A percentile compares a stretch with the other conserved stretches of the same genome.
Conservation (phyloP, 1,284 basidiomycete species). For the Baeospora myosura region DNA sequence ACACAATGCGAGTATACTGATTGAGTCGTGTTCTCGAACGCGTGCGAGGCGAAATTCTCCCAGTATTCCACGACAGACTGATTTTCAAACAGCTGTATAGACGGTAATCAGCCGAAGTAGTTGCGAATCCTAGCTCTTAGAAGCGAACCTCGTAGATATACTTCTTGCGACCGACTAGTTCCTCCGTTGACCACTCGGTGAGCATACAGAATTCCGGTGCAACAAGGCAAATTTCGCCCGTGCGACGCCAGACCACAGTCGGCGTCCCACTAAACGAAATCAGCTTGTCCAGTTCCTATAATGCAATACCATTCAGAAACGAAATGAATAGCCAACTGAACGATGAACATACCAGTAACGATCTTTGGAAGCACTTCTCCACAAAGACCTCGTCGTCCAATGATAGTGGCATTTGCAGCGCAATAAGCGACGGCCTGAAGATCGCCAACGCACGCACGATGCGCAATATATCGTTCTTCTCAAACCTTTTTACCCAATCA, state of each 20-base stretch:
- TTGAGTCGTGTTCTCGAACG: constrained; percentile 92
- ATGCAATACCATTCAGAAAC: constrained; percentile 8
- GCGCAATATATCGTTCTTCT: constrained; percentile 91
- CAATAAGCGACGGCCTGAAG: constrained; percentile 91
- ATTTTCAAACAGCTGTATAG: constrained; percentile 72
- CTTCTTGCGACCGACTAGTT: constrained; percentile 72
- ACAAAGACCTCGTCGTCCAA: constrained; percentile 93
- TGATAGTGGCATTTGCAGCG: constrained; percentile 90
- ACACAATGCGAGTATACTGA: constrained; percentile 91
- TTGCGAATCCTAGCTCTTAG: constrained; percentile 12
- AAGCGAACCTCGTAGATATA: constrained; percentile 93
- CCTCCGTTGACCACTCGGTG: constrained; percentile 82
- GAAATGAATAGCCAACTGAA: constrained; percentile 14
- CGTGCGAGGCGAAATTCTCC: constrained; percentile 91
- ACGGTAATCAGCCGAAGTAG: constrained; percentile 12
- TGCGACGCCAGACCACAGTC: constrained; percentile 97
- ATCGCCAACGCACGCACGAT: constrained; percentile 93
- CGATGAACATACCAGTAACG: constrained; percentile 67
- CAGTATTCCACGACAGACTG: constrained; percentile 90
- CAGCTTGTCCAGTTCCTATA: constrained; percentile 89
- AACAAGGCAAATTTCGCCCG: constrained; percentile 95
- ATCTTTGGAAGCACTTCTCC: constrained; percentile 91
- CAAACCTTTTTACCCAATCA: constrained; percentile 56
- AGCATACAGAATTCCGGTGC: constrained; percentile 95
- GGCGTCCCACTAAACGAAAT: constrained; percentile 98